These are phyloP conservation scores for Calcarisporium arbuscula DNA, from an alignment of 2,329 filamentous ascomycete species.

Conservation along the genomic window DNA sequence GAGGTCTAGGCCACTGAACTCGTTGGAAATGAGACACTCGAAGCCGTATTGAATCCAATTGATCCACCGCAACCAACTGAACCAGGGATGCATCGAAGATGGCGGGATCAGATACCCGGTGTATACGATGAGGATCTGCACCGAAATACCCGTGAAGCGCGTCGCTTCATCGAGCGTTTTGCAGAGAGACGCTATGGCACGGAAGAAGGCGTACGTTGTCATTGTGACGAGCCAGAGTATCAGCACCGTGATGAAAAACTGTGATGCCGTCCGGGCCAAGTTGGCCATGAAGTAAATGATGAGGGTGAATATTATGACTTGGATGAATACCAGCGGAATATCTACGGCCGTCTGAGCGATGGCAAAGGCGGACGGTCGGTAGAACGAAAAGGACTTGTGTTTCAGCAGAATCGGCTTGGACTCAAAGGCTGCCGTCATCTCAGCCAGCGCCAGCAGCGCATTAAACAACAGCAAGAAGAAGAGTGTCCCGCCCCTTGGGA, in stretches of 20 bases:
- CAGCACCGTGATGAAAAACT: constrained; percentile 61
- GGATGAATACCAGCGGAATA: constrained; percentile 55
- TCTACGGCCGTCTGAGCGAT: constrained; percentile 53
- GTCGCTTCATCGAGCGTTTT: constrained; percentile 59
- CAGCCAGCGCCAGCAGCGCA: constrained; percentile 64
- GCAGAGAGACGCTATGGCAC: constrained; percentile 52
- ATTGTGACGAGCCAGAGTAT: constrained; percentile 55
- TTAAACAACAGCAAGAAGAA: constrained; percentile 51
- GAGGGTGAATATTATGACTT: constrained; percentile 62
- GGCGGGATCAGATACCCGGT: constrained; percentile 60
- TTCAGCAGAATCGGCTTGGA: constrained; percentile 61
- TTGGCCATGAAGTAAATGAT: constrained; percentile 75
- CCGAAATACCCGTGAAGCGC: constrained; percentile 46
- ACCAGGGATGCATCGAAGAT: constrained; percentile 44
- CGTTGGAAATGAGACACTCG: constrained; percentile 61
- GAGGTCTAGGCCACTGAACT: constrained; percentile 51
- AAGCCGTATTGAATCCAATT: constrained; percentile 63
- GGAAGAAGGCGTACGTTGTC: constrained; percentile 51
- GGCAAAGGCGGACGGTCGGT: constrained; percentile 51
- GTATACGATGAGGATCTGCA: constrained; percentile 61
- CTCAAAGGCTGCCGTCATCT: constrained; percentile 60
- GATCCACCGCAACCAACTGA: constrained; percentile 68
- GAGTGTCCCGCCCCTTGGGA: constrained; percentile 40
- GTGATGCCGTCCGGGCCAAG: constrained; percentile 56
- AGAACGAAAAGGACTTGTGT: constrained; percentile 66